Conservation (phyloP, 169 alveolate species). For the Plasmodium reichenowi region DNA sequence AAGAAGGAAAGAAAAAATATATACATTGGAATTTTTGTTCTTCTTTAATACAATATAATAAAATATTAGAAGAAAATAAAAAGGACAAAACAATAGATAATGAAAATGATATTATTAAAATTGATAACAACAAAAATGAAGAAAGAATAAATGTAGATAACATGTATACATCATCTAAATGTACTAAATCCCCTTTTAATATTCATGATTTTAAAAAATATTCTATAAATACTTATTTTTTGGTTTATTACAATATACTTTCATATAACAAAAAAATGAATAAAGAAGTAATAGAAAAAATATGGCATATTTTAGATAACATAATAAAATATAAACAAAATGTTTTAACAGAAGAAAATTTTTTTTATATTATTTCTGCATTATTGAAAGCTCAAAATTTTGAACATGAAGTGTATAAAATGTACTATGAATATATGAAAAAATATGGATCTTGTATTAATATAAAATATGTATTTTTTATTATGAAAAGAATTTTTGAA, state of each 20-base stretch:
- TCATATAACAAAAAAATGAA: background rate
- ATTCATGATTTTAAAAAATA: background rate
- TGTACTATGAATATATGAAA: conserved; percentile 6
- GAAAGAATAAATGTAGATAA: no score
- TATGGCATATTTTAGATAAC: background rate
- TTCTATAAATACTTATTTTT: conserved; percentile 26
- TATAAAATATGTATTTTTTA: conserved; percentile 9
- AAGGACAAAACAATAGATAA: no score
- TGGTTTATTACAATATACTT: conserved; percentile 8
- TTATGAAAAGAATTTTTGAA: conserved; percentile 30
- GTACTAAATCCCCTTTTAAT: no score
- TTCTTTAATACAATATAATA: no score
- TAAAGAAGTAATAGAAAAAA: background rate
- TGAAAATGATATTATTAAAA: no score
- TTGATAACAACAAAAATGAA: no score
- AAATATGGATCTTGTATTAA: background rate
- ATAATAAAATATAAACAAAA: conserved; percentile 7
- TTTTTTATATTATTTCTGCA: conserved; percentile 26
- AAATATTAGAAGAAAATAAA: no score
- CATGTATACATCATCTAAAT: no score
- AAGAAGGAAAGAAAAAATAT: no score
- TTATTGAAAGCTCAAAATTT: conserved; percentile 2
- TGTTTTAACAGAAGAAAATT: conserved; percentile 27
- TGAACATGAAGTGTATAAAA: conserved; percentile 12
- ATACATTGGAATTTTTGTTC: no score